Evolutionary conservation across 116 monocot species (phyloP).

Genomic region (Iris pallida): DNA sequence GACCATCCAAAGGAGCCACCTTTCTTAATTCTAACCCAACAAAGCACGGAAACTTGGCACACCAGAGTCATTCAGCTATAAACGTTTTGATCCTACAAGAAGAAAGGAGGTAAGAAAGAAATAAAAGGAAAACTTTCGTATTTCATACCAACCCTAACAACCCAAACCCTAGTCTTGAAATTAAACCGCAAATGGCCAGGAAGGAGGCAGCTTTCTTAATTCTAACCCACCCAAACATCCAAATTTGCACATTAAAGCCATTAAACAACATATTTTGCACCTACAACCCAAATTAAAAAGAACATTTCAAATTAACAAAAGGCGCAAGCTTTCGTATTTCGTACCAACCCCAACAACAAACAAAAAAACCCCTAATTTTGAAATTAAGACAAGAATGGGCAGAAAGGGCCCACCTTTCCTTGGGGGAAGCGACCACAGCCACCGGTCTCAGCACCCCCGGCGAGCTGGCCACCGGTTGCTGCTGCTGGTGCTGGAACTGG

Average conservation of each 20-base stretch:
- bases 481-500: constrained; percentile 17
- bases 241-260: not conserved
- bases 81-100: no score
- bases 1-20: no score
- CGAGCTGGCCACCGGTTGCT: constrained; percentile 6
- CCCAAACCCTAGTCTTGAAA: no score
- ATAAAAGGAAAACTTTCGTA: no score
- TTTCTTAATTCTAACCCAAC: no score
- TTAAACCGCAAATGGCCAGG: no score
- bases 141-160: no score
- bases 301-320: not conserved
- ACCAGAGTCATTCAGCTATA: no score
- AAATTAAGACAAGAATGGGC: not conserved
- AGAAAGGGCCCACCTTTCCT: constrained; percentile 43
- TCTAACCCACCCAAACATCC: not conserved
- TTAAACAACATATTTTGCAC: not conserved
- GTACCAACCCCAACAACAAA: not conserved
- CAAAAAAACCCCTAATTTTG: constrained; percentile 11
- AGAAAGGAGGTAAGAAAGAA: no score
- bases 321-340: no score
- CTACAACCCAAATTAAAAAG: not conserved
- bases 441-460: constrained; percentile 7
- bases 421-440: constrained; percentile 11
- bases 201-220: not conserved
- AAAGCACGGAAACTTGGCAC: no score